Conservation (phyloP, 768 basidiomycete genomes). For the Rhodotorula diobovata region DNA sequence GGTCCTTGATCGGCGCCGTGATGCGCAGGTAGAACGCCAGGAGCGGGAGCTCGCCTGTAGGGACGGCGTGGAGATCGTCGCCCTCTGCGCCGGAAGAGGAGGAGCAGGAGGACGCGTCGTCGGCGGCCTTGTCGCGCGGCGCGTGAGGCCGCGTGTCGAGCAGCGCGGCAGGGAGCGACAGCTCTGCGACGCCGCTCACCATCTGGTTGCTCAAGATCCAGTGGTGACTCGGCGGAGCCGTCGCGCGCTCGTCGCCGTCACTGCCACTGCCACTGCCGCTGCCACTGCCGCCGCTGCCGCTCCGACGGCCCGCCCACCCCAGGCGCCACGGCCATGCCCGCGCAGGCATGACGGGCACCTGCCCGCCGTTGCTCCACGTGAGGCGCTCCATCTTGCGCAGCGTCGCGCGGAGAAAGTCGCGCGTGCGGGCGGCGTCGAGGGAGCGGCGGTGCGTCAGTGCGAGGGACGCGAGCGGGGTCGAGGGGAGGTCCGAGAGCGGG, state of each 20-base stretch:
- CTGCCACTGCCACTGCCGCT: neutral
- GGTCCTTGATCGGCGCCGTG: neutral
- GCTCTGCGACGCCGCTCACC: neutral
- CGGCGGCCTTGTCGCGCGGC: neutral
- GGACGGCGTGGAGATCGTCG: neutral
- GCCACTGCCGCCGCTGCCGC: neutral
- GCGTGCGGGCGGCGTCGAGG: neutral
- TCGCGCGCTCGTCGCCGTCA: too few species aligned
- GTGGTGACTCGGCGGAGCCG: neutral
- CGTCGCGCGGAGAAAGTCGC: neutral
- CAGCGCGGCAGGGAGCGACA: neutral
- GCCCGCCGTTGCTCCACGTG: neutral
- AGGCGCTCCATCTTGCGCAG: neutral
- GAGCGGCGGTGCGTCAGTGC: slow-evolving; percentile 3
- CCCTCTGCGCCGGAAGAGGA: neutral
- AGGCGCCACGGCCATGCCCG: neutral
- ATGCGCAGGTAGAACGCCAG: neutral
- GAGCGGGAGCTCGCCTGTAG: neutral
- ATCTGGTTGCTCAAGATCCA: neutral
- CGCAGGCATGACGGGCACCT: neutral
- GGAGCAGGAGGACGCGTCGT: neutral
- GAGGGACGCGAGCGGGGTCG: neutral
- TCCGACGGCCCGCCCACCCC: too few species aligned
- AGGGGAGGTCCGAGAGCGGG: neutral
- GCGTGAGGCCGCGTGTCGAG: neutral